Evolutionary conservation across 768 basidiomycete genomes (phyloP), one percentile per base, ranked within the genome.

Genomic region (Tubosaeta sp.): DNA sequence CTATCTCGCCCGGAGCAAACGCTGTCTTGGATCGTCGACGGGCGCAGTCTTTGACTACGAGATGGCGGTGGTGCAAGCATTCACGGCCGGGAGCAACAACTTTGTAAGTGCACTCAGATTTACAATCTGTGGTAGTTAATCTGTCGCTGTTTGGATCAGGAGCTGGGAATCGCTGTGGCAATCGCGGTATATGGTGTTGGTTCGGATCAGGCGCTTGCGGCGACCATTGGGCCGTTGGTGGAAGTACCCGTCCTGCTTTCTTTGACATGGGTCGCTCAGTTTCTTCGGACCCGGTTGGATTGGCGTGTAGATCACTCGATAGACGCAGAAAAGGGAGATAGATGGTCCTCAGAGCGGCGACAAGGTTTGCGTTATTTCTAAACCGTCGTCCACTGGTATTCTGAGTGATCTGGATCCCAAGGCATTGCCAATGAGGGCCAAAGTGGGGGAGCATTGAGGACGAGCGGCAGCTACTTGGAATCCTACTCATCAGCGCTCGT

Each of bases 91-190:
- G 2, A 86, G 83, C 49, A 90, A 90, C 61, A 91, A 90, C 59
- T 86, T 87, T 53, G 84, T 86, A 42, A 61, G 79, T 69, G 18
- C 14, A 29, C 18, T 19, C n/a, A 14, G 41, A 29, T 27, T 25
- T 43, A 16, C 29, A 2, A 30, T 18, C 10, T 22, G 38, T 7
- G 2, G 18, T 21, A 18, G 22, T 38, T 38, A 22, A 35, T 34
- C 25, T 19, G 24, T 44, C n/a, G n/a, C n/a, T n/a, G n/a, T n/a
- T n/a, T 40, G 16, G 25, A 53, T 11, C 60, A 86, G 78, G 88
- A 92, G 70, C 76, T 92, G 0, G 88, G 90, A 0, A 93, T 93
- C 47, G 90, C 91, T 0, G 84, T 92, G 1, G 77, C 83, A 3
- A 84, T 90, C 36, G 83, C 87, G 0, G 80, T 85, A 0, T 93